Evolutionary conservation across 176 grass and related monocot species (phyloP).

Genomic region (Paspalum vaginatum): DNA sequence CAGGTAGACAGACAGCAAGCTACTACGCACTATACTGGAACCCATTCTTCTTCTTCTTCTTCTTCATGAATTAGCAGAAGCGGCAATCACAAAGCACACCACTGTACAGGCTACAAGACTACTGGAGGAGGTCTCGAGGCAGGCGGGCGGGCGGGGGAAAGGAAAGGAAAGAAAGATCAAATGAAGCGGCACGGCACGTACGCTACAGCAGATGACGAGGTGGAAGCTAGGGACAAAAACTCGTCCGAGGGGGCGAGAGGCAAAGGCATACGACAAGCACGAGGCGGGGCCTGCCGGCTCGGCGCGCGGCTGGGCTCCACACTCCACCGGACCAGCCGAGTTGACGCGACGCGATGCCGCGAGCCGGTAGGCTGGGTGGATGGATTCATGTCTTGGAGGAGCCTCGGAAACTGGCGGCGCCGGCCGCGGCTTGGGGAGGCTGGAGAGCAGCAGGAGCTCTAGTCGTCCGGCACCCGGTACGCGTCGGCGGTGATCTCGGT

Average conservation of each 20-base stretch:
- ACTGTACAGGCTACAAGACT: no score
- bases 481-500: constrained; percentile 71
- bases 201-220: no score
- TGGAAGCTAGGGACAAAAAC: no score
- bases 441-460: neutral
- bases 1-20: no score
- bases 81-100: no score
- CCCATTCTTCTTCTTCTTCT: no score
- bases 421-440: neutral
- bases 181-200: neutral
- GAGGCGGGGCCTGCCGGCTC: neutral
- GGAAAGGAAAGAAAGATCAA: no score
- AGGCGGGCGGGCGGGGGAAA: no score
- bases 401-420: constrained; percentile 13
- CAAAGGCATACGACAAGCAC: neutral
- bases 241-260: no score
- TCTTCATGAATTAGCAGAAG: no score
- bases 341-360: constrained; percentile 8
- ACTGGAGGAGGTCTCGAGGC: no score
- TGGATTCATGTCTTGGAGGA: neutral
- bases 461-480: constrained; percentile 62
- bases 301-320: neutral
- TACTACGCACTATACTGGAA: no score
- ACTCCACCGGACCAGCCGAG: constrained; percentile 5
- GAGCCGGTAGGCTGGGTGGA: neutral